Percentiles rank a stretch among this genome's conserved stretches.
Evolutionary conservation across 2,329 filamentous ascomycete genomes (phyloP).

Genomic region (Trichothecium roseum): DNA sequence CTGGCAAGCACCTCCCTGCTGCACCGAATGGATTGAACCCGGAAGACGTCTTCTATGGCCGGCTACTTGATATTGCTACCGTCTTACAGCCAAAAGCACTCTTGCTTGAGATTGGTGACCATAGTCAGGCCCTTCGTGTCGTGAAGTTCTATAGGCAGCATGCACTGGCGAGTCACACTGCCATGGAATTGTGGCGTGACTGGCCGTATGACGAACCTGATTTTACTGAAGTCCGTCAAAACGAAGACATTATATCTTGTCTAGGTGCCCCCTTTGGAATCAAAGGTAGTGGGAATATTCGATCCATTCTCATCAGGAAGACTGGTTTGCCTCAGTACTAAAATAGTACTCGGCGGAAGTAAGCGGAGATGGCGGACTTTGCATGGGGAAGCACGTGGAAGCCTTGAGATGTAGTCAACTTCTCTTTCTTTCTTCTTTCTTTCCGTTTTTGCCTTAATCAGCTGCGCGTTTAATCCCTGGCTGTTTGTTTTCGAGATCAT

Average conservation of each 20-base stretch:
- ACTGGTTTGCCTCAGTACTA: background rate
- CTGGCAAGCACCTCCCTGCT: slow-evolving; percentile 17
- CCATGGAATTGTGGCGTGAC: slow-evolving; percentile 64
- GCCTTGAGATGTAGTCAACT: no score
- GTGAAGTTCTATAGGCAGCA: slow-evolving; percentile 31
- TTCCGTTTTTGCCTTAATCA: no score
- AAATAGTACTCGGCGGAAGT: no score
- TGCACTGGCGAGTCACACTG: slow-evolving; percentile 15
- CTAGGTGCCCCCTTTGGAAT: slow-evolving; percentile 12
- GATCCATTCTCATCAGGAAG: slow-evolving; percentile 28
- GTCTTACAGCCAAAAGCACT: slow-evolving; percentile 41
- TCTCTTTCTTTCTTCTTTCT: no score
- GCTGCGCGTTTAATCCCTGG: no score
- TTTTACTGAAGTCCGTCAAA: slow-evolving; percentile 5
- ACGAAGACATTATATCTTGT: no score
- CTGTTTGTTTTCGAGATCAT: no score
- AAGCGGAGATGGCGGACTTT: no score
- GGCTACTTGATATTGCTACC: slow-evolving; percentile 46
- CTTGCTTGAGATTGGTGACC: slow-evolving; percentile 63
- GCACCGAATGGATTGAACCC: slow-evolving; percentile 18
- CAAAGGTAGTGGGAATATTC: slow-evolving; percentile 37
- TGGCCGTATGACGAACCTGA: slow-evolving; percentile 35
- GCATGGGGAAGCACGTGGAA: no score
- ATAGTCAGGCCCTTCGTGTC: slow-evolving; percentile 57
- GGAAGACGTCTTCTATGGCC: slow-evolving; percentile 56